Evolutionary conservation across 2,329 filamentous ascomycete species (phyloP).

Genomic region (Sphaerulina musiva): DNA sequence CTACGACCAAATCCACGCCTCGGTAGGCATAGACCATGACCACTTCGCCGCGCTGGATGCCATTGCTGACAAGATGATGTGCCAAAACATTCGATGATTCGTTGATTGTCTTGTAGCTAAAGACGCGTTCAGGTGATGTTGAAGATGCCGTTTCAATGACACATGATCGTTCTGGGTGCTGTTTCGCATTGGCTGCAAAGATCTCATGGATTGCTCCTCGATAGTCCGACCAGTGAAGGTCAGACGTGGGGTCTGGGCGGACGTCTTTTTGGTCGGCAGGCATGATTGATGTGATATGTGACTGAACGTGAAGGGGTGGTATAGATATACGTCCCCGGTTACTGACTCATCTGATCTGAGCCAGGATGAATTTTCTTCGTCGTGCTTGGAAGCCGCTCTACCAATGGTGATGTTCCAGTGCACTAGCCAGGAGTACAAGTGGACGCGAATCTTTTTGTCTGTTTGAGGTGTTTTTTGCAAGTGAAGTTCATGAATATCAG

Average conservation of each 20-base stretch:
- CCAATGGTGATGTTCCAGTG: too few species aligned
- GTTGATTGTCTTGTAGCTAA: constrained; percentile 80
- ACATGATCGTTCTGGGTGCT: constrained; percentile 61
- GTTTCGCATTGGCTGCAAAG: constrained; percentile 60
- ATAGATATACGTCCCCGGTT: neutral
- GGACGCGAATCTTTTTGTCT: neutral
- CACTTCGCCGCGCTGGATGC: constrained; percentile 72
- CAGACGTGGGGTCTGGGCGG: constrained; percentile 57
- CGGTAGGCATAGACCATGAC: constrained; percentile 90
- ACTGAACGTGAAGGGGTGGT: neutral
- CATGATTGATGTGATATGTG: constrained; percentile 16
- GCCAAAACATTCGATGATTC: constrained; percentile 76
- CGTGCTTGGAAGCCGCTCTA: neutral
- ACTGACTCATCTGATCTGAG: constrained; percentile 5
- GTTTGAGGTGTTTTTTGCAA: neutral
- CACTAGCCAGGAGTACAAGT: too few species aligned
- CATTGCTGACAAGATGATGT: constrained; percentile 67
- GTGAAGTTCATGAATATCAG: neutral
- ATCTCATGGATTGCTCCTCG: constrained; percentile 63
- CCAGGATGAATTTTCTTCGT: neutral
- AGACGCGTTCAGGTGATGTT: constrained; percentile 44
- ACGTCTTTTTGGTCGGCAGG: constrained; percentile 26
- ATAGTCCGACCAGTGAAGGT: constrained; percentile 63
- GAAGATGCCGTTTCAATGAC: constrained; percentile 58
- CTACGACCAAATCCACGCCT: constrained; percentile 68